Evolutionary conservation across 2,329 filamentous ascomycete species (phyloP).

Genomic region (Mycosphaerelloides madeirae): DNA sequence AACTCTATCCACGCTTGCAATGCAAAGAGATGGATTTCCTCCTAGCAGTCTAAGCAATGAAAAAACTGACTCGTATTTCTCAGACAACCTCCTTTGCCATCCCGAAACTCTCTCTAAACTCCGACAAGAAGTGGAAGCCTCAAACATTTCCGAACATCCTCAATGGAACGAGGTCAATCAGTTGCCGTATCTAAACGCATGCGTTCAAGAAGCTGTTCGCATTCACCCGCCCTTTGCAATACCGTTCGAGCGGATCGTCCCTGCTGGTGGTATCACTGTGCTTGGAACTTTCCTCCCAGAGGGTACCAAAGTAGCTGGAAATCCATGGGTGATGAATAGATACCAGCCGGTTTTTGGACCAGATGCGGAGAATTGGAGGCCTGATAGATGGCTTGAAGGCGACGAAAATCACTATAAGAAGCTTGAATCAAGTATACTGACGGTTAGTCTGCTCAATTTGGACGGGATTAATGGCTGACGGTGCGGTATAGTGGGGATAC

Average conservation of each 20-base stretch:
- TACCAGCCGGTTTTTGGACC: constrained; percentile 33
- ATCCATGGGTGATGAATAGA: constrained; percentile 50
- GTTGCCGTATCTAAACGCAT: constrained; percentile 54
- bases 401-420: too few relatives aligned
- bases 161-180: constrained; percentile 41
- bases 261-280: constrained; percentile 47
- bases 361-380: constrained; percentile 15
- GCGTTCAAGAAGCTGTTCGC: constrained; percentile 54
- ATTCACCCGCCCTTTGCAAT: constrained; percentile 53
- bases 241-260: constrained; percentile 50
- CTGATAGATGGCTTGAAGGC: constrained; percentile 21
- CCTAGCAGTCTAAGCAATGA: too few relatives aligned
- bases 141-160: constrained; percentile 24
- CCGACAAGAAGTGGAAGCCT: too few relatives aligned
- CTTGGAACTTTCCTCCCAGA: constrained; percentile 50
- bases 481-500: too few relatives aligned
- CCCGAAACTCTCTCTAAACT: too few relatives aligned
- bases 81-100: too few relatives aligned
- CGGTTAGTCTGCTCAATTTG: too few relatives aligned
- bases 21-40: too few relatives aligned
- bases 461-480: too few relatives aligned
- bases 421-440: too few relatives aligned
- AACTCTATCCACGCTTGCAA: too few relatives aligned
- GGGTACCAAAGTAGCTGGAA: constrained; percentile 51
- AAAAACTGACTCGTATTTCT: too few relatives aligned